Percentiles rank a stretch among this genome's conserved stretches.
Evolutionary conservation across 805 yeast species (phyloP).

Genomic region (Monosporozyma solicola): DNA sequence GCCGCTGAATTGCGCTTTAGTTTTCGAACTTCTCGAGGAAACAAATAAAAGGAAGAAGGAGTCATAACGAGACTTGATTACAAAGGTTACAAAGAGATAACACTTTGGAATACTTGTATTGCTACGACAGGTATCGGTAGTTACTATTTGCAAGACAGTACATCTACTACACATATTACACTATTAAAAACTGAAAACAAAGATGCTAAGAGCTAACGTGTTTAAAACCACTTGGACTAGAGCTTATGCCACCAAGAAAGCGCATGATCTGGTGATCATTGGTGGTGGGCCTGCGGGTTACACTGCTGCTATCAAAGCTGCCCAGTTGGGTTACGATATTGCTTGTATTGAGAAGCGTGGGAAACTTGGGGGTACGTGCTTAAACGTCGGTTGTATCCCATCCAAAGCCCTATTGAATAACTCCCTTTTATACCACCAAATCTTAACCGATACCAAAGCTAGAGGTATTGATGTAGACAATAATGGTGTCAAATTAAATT

Average conservation of each 20-base stretch:
- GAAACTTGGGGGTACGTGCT: slow-evolving; percentile 92
- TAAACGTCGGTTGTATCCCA: slow-evolving; percentile 98
- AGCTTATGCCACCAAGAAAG: slow-evolving; percentile 29
- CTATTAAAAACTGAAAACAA: background rate
- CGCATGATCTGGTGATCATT: slow-evolving; percentile 86
- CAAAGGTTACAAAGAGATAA: background rate
- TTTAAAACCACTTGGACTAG: background rate
- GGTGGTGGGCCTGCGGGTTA: slow-evolving; percentile 99
- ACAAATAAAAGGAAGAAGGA: background rate
- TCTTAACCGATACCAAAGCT: slow-evolving; percentile 69
- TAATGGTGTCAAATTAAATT: slow-evolving; percentile 63
- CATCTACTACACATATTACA: background rate
- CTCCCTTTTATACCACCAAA: slow-evolving; percentile 85
- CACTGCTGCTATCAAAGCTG: slow-evolving; percentile 97
- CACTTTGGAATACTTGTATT: background rate
- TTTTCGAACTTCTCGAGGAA: background rate
- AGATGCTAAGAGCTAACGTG: background rate
- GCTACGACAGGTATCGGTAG: background rate
- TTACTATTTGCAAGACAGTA: background rate
- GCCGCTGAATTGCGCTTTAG: background rate
- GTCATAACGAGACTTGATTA: background rate
- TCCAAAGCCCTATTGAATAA: slow-evolving; percentile 93
- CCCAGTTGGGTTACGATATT: slow-evolving; percentile 88
- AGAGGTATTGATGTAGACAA: slow-evolving; percentile 78
- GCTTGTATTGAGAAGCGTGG: slow-evolving; percentile 98